Percentiles rank a stretch among this genome's conserved stretches.
Evolutionary conservation across 2,329 filamentous ascomycete genomes (phyloP).

Genomic region (Endocalyx cinctus): DNA sequence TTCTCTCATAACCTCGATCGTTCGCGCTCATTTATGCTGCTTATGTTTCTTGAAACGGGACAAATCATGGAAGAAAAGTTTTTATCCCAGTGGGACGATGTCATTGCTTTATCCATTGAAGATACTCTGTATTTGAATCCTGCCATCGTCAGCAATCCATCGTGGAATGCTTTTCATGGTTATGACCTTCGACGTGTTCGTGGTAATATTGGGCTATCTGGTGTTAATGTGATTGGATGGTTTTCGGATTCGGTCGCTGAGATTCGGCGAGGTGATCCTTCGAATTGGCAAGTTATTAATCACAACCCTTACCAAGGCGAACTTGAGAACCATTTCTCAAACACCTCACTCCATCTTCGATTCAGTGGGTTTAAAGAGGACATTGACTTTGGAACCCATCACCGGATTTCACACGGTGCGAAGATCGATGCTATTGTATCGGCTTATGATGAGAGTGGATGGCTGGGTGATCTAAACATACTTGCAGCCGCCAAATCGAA

Average conservation of each 20-base stretch:
- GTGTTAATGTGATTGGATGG: constrained; percentile 3
- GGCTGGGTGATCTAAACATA: constrained; percentile 4
- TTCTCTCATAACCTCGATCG: too few relatives aligned
- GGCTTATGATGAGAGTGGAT: constrained; percentile 1
- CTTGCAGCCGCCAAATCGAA: background rate
- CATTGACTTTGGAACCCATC: background rate
- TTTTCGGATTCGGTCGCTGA: background rate
- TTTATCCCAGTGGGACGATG: background rate
- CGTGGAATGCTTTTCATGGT: too few relatives aligned
- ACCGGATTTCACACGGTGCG: constrained; percentile 1
- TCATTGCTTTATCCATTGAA: constrained; percentile 1
- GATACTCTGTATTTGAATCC: constrained; percentile 5
- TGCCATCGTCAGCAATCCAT: background rate
- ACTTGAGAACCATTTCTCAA: constrained; percentile 1
- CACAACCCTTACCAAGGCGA: constrained; percentile 5
- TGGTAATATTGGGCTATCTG: constrained; percentile 4
- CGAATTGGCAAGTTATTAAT: constrained; percentile 4
- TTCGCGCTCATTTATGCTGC: background rate
- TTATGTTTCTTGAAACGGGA: constrained; percentile 1
- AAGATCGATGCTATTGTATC: constrained; percentile 3
- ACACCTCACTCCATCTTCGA: constrained; percentile 3
- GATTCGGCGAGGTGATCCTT: background rate
- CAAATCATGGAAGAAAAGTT: background rate
- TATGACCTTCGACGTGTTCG: constrained; percentile 2
- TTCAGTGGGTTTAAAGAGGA: constrained; percentile 1